phyloP scores from a whole-genome alignment of 2,329 filamentous ascomycete species.

The Huntiella omanensis region DNA sequence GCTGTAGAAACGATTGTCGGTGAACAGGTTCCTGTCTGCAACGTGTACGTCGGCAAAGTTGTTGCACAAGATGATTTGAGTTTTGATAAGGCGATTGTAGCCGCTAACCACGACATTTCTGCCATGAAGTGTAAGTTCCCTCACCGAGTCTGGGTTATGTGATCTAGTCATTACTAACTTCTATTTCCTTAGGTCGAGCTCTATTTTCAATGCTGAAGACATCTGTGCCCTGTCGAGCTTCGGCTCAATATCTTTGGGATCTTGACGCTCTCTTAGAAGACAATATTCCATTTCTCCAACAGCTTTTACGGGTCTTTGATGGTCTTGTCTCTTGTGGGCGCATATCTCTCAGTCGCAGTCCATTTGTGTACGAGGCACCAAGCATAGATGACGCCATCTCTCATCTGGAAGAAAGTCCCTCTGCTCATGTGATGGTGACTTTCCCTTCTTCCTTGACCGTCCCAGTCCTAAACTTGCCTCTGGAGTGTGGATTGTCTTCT shows the following conservation, averaged over 20 bases:
- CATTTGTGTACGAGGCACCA: not conserved
- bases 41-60: slow-evolving; percentile 11
- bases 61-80: slow-evolving; percentile 19
- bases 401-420: slow-evolving; percentile 1
- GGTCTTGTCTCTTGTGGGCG: not conserved
- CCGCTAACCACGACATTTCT: not conserved
- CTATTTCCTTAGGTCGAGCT: not conserved
- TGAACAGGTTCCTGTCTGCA: slow-evolving; percentile 17
- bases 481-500: not conserved
- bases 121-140: slow-evolving; percentile 19
- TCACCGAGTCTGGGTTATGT: not conserved
- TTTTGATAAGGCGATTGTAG: slow-evolving; percentile 3
- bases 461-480: not conserved
- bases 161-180: not conserved
- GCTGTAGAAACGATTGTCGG: slow-evolving; percentile 22
- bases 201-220: not conserved
- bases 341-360: not conserved
- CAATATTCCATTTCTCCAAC: not conserved
- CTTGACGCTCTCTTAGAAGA: slow-evolving; percentile 6
- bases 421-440: not conserved
- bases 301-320: slow-evolving; percentile 3
- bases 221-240: not conserved
- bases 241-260: slow-evolving; percentile 1
- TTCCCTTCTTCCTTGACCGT: not conserved
- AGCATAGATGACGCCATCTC: not conserved